Percentiles rank a stretch among this genome's conserved stretches.
Conservation (phyloP, 306 rosid genomes). For the Sphenostylis stenocarpa region DNA sequence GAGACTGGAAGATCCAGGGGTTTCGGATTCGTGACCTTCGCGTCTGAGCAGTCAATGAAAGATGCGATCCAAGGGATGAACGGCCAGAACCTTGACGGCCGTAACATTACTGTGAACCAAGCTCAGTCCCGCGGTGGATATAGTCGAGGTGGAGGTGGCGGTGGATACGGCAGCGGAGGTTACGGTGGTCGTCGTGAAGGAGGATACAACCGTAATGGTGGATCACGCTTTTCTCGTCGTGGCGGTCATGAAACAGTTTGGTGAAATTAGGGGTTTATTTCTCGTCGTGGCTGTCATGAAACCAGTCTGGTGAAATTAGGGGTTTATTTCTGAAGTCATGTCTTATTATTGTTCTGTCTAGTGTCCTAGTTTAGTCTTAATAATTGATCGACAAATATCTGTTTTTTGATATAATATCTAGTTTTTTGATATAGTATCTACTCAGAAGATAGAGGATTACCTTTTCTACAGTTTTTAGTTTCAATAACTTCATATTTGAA, state of each 20-base stretch:
- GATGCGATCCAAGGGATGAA: slow-evolving; percentile 85
- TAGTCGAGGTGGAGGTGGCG: slow-evolving; percentile 27
- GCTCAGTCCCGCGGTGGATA: slow-evolving; percentile 65
- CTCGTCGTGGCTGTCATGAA: no score
- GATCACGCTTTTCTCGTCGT: neutral
- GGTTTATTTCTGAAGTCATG: no score
- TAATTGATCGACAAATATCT: no score
- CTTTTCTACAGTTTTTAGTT: no score
- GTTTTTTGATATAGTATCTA: no score
- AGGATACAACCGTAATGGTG: slow-evolving; percentile 13
- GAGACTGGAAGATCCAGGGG: slow-evolving; percentile 93
- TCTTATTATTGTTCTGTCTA: no score
- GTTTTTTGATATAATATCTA: no score
- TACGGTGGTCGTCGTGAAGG: slow-evolving; percentile 24
- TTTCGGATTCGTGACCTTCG: slow-evolving; percentile 82
- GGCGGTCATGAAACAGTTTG: no score
- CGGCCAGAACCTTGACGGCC: slow-evolving; percentile 75
- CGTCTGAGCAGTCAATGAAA: slow-evolving; percentile 60
- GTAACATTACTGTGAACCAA: slow-evolving; percentile 87
- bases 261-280: neutral
- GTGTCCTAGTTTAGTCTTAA: no score
- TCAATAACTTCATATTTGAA: no score
- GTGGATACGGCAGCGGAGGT: slow-evolving; percentile 34
- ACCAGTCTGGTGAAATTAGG: no score
- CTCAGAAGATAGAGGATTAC: no score